Evolutionary conservation across 106 monocot species (phyloP).

Genomic region (Acanthochlamys bracteata): DNA sequence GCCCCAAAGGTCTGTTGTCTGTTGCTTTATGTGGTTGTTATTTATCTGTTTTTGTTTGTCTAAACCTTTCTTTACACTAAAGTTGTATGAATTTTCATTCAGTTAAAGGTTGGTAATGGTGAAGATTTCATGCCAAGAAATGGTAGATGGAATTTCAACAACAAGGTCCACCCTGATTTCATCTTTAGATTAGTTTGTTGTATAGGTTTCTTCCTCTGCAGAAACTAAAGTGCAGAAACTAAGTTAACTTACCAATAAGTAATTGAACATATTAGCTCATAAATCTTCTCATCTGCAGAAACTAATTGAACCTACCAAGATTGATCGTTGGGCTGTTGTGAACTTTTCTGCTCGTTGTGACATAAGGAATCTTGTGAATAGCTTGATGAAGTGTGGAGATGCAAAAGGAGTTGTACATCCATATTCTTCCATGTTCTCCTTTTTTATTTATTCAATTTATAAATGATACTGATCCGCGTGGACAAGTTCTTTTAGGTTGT

Average conservation of each 20-base stretch:
- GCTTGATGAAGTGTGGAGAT: slow-evolving; percentile 62
- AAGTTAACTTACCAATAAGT: too few relatives aligned
- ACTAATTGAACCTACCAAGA: slow-evolving; percentile 29
- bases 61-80: too few relatives aligned
- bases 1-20: slow-evolving; percentile 53
- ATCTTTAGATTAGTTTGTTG: neutral
- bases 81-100: neutral
- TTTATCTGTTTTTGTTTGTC: too few relatives aligned
- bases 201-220: neutral
- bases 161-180: slow-evolving; percentile 42
- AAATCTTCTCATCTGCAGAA: slow-evolving; percentile 28
- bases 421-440: neutral
- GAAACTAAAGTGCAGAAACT: neutral
- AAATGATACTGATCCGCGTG: neutral
- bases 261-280: neutral
- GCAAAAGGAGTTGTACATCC: slow-evolving; percentile 84
- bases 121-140: slow-evolving; percentile 63
- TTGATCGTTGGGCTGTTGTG: slow-evolving; percentile 69
- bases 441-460: neutral
- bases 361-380: slow-evolving; percentile 31
- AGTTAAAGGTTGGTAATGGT: slow-evolving; percentile 88
- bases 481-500: slow-evolving; percentile 26
- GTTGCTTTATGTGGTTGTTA: neutral
- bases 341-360: slow-evolving; percentile 91
- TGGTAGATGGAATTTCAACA: slow-evolving; percentile 97